Conservation (phyloP, 2,329 filamentous ascomycete genomes). For the Fusarium sp. region DNA sequence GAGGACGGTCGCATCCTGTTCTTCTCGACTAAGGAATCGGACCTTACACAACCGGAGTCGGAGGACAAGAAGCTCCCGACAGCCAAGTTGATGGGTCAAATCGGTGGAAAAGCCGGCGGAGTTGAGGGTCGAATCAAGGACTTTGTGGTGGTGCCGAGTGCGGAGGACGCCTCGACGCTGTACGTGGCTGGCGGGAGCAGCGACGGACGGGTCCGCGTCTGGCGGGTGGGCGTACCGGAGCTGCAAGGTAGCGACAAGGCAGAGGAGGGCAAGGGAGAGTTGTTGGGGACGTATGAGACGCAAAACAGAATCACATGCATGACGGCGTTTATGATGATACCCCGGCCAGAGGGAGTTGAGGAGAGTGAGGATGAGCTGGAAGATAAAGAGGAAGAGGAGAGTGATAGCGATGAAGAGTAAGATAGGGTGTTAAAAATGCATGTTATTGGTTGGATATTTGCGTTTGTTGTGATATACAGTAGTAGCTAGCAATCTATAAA, state of each 20-base stretch:
- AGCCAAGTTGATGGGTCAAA: conserved; percentile 76
- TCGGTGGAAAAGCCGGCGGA: conserved; percentile 78
- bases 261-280: conserved; percentile 45
- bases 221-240: conserved; percentile 66
- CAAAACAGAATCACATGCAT: conserved; percentile 91
- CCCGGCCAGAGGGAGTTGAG: conserved; percentile 69
- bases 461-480: conserved; percentile 6
- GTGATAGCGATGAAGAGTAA: conserved; percentile 51
- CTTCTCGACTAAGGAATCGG: conserved; percentile 73
- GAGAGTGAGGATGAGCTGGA: conserved; percentile 66
- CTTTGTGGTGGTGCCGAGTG: conserved; percentile 72
- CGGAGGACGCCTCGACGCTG: conserved; percentile 52
- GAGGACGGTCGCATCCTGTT: conserved; percentile 91
- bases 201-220: conserved; percentile 85
- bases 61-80: conserved; percentile 56
- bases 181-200: conserved; percentile 81
- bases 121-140: conserved; percentile 85
- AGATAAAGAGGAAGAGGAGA: conserved; percentile 55
- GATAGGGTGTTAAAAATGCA: not conserved
- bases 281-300: conserved; percentile 84
- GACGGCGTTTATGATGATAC: conserved; percentile 85
- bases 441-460: not conserved
- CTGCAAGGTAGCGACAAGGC: conserved; percentile 50
- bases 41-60: conserved; percentile 52
- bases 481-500: not conserved